phyloP scores from a whole-genome alignment of 805 yeast genomes.

The Allodekkera sacchari region DNA sequence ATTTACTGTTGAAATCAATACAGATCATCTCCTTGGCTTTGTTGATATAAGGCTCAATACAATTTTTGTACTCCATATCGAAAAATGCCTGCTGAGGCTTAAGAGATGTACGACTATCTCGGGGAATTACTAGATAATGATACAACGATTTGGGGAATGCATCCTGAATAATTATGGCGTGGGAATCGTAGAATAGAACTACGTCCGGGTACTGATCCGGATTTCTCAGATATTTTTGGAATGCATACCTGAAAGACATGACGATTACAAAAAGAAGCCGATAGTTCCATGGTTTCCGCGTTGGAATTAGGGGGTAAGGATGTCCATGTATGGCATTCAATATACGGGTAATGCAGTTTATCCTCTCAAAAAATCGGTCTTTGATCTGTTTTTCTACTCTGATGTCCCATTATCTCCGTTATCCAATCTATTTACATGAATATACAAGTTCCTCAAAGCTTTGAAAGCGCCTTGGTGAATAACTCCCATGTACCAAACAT shows the following conservation, averaged over 20 bases:
- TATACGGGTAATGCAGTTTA: background rate
- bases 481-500: slow-evolving; percentile 99
- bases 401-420: background rate
- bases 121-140: slow-evolving; percentile 58
- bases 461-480: slow-evolving; percentile 49
- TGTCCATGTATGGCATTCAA: background rate
- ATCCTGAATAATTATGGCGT: slow-evolving; percentile 52
- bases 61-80: slow-evolving; percentile 22
- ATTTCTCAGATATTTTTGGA: slow-evolving; percentile 37
- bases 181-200: slow-evolving; percentile 41
- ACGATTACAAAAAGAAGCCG: slow-evolving; percentile 1
- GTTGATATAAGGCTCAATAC: slow-evolving; percentile 26
- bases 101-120: slow-evolving; percentile 29
- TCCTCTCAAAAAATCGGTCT: too few relatives aligned
- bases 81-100: slow-evolving; percentile 48
- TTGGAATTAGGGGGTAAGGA: too few relatives aligned
- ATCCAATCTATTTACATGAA: background rate
- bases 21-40: slow-evolving; percentile 23
- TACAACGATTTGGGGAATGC: slow-evolving; percentile 52
- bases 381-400: background rate
- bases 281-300: too few relatives aligned
- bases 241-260: slow-evolving; percentile 43
- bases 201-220: slow-evolving; percentile 32
- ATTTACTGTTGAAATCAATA: slow-evolving; percentile 11
- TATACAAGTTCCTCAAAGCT: slow-evolving; percentile 9